phyloP scores from a whole-genome alignment of 371 early-diverging fungal species.

The Lichtheimia corymbifera region DNA sequence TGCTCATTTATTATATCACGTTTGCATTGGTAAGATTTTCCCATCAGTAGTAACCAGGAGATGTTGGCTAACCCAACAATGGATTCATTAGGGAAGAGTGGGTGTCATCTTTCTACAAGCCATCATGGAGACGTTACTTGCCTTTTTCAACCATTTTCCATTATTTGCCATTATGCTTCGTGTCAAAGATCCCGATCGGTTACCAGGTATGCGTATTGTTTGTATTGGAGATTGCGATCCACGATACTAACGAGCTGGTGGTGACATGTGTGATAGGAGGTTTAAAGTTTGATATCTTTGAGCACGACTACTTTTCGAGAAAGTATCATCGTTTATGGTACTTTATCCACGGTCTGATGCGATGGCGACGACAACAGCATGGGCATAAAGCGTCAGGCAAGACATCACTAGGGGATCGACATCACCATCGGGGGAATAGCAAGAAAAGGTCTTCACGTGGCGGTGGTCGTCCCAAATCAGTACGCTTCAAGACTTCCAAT shows the following conservation, averaged over 20 bases:
- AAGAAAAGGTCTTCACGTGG: too few relatives aligned
- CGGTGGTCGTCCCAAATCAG: not conserved
- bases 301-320: constrained; percentile 33
- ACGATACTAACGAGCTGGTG: not conserved
- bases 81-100: constrained; percentile 61
- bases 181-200: constrained; percentile 82
- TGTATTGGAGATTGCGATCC: not conserved
- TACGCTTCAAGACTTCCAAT: constrained; percentile 16
- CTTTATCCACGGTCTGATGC: not conserved
- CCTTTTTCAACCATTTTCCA: constrained; percentile 93
- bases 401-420: too few relatives aligned
- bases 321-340: constrained; percentile 24
- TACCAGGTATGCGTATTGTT: constrained; percentile 68
- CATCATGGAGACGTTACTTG: constrained; percentile 78
- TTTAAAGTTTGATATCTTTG: constrained; percentile 46
- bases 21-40: constrained; percentile 74
- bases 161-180: constrained; percentile 89
- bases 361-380: too few relatives aligned
- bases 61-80: not conserved
- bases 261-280: constrained; percentile 35
- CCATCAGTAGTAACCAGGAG: not conserved
- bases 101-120: constrained; percentile 80
- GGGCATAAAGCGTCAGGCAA: too few relatives aligned
- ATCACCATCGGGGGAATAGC: too few relatives aligned
- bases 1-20: constrained; percentile 89